These are phyloP conservation scores for Lecanosticta acicola DNA, from an alignment of 2,329 filamentous ascomycete species.

Conservation along the genomic window DNA sequence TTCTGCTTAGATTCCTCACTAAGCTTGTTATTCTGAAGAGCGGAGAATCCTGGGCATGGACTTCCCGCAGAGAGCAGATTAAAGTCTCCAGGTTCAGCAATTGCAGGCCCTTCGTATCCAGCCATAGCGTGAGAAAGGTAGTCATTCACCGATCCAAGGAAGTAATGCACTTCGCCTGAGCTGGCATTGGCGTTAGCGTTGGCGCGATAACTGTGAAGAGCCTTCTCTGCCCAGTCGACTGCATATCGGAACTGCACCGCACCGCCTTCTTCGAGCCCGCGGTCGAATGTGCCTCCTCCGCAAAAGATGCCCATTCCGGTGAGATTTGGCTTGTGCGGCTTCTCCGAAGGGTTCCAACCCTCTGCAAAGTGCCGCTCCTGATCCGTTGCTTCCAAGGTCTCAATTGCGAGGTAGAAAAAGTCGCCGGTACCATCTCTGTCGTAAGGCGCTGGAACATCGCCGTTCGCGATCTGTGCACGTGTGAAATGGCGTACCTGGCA, in stretches of 20 bases:
- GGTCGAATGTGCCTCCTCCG: constrained; percentile 70
- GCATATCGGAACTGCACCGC: constrained; percentile 60
- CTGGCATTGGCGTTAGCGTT: constrained; percentile 55
- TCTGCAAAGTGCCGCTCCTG: no score
- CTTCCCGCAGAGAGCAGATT: constrained; percentile 67
- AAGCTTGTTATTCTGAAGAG: constrained; percentile 53
- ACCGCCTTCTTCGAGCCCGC: constrained; percentile 67
- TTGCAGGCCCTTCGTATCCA: constrained; percentile 39
- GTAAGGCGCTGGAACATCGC: constrained; percentile 58
- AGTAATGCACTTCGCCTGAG: constrained; percentile 47
- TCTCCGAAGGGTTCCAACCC: no score
- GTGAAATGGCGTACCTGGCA: constrained; percentile 57
- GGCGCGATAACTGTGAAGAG: constrained; percentile 68
- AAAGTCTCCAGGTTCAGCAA: constrained; percentile 58
- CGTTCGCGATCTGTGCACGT: constrained; percentile 15
- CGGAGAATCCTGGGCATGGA: constrained; percentile 72
- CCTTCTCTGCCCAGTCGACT: constrained; percentile 59
- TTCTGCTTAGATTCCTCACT: constrained; percentile 58
- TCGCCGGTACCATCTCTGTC: constrained; percentile 59
- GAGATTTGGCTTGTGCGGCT: constrained; percentile 11
- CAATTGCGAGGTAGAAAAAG: constrained; percentile 49
- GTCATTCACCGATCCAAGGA: constrained; percentile 67
- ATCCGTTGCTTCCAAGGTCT: no score
- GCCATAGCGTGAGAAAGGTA: constrained; percentile 53
- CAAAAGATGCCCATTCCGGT: constrained; percentile 67